Base-by-base conservation (phyloP, 257 asterid genomes). In the Solanum sitiens region DNA sequence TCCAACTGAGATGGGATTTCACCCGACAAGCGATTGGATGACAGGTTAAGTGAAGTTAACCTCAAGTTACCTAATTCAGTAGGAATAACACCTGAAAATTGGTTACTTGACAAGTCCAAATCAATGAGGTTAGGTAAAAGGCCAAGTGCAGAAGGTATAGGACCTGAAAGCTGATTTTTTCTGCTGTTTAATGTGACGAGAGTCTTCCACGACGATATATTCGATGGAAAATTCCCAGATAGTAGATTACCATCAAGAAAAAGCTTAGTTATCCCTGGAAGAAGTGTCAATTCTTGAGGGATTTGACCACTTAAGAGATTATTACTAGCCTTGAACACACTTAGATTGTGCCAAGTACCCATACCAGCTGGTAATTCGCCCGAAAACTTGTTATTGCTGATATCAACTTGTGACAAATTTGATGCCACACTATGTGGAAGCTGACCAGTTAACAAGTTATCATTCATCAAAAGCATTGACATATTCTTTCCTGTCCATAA, bases 1-100 rank as follows among this genome's bases (percentile, higher is more conserved):
- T 95, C 98, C 32, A 90, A 83, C 86, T 89, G 87, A 9, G 33
- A 5, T 7, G 99, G 98, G 89, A 97, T 91, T 86, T 88, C 89
- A 50, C 99, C 99, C 0, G 92, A 15, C 44, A 97, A 93, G 86
- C 80, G 89, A 83, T 97, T 97, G 18, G 96, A 95, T 23, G 99
- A 97, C 39, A 97, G 92, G 72, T 97, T 91, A 86, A 97, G 93
- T 8, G 42, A 65, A 75, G 87, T 42, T 5, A 87, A 86, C 88
- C 35, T 90, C 91, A 88, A 71, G 14, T 8, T 47, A 42, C 92
- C 96, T 4, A 95, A 59, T 53, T 92, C 92, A 21, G 91, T 85
- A 15, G 99, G 99, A 20, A 97, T 92, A 15, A 85, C 80, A 59
- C 99, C 99, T 0, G 98, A 95, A 32, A 97, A 89, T 14, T 90